A percentile compares a stretch with the other conserved stretches of the same genome.
phyloP scores from a whole-genome alignment of 2,329 filamentous ascomycete genomes.

The Penicillium capsulatum region DNA sequence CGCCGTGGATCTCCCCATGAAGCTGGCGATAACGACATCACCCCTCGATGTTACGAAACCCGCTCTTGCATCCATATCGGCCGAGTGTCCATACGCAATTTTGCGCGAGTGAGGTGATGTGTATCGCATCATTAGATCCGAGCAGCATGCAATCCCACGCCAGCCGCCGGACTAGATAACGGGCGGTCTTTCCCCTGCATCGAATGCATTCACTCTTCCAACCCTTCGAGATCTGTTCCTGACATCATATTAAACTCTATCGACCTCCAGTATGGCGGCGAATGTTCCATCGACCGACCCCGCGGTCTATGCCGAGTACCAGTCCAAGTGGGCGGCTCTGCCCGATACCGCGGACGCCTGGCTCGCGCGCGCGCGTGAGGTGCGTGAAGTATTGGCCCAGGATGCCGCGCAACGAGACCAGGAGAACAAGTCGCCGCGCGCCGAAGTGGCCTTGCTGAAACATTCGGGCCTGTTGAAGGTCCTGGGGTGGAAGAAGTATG shows the following conservation, averaged over 20 bases:
- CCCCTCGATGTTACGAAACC: conserved; percentile 13
- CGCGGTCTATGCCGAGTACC: conserved; percentile 39
- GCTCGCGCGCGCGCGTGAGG: conserved; percentile 48
- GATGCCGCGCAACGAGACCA: conserved; percentile 49
- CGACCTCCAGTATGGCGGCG: no score
- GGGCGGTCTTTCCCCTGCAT: no score
- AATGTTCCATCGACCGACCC: conserved; percentile 35
- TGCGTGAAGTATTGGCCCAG: conserved; percentile 48
- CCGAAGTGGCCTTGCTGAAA: conserved; percentile 52
- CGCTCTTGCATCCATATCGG: conserved; percentile 1
- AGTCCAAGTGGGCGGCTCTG: conserved; percentile 34
- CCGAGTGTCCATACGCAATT: conserved; percentile 5
- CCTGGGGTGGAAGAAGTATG: conserved; percentile 49
- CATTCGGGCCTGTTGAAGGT: conserved; percentile 49
- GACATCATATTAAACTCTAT: no score
- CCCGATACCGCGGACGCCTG: conserved; percentile 44
- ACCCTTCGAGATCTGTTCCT: no score
- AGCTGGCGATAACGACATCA: conserved; percentile 21
- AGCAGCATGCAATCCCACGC: conserved; percentile 19
- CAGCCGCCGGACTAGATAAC: no score
- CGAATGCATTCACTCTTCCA: no score
- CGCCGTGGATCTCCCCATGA: no score
- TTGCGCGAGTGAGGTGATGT: no score
- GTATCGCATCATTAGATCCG: conserved; percentile 15
- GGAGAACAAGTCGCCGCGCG: conserved; percentile 51